phyloP scores from a whole-genome alignment of 495 filamentous ascomycete species.

The Apodospora peruviana region DNA sequence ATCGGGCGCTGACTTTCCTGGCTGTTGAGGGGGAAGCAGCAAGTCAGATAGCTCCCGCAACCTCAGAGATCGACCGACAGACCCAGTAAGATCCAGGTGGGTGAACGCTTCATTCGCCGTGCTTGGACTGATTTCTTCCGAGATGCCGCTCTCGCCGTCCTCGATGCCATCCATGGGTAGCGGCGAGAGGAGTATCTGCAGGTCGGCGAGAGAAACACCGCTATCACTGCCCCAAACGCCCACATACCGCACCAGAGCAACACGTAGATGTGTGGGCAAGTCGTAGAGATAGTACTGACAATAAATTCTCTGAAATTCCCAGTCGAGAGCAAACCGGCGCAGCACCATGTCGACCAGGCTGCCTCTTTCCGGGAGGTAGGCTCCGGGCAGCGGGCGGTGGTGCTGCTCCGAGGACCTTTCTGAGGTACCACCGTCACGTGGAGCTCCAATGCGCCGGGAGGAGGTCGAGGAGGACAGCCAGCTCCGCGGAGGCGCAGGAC shows the following conservation, averaged over 20 bases:
- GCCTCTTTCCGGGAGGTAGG: slow-evolving; percentile 31
- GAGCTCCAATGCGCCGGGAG: slow-evolving; percentile 3
- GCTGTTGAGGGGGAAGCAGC: slow-evolving; percentile 25
- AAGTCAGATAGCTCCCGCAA: slow-evolving; percentile 57
- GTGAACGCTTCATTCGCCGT: slow-evolving; percentile 48
- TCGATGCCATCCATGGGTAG: slow-evolving; percentile 22
- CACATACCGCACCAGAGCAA: slow-evolving; percentile 58
- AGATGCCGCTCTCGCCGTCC: slow-evolving; percentile 22
- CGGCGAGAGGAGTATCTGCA: slow-evolving; percentile 33
- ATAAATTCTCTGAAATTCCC: slow-evolving; percentile 61
- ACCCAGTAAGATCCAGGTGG: slow-evolving; percentile 59
- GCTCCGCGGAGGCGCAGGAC: slow-evolving; percentile 65
- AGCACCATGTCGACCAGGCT: slow-evolving; percentile 56
- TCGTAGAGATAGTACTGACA: slow-evolving; percentile 61
- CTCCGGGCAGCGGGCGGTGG: slow-evolving; percentile 28
- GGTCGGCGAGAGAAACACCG: slow-evolving; percentile 40
- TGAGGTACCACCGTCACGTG: too few relatives aligned
- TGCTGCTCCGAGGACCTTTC: too few relatives aligned
- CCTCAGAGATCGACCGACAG: slow-evolving; percentile 52
- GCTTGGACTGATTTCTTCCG: slow-evolving; percentile 12
- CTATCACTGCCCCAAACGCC: slow-evolving; percentile 40
- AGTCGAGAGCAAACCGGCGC: slow-evolving; percentile 59
- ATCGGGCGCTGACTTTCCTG: not conserved
- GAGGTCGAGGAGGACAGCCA: slow-evolving; percentile 48
- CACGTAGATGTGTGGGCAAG: slow-evolving; percentile 57